phyloP scores from a whole-genome alignment of 805 yeast species.

The Tetrapisispora fleetii region DNA sequence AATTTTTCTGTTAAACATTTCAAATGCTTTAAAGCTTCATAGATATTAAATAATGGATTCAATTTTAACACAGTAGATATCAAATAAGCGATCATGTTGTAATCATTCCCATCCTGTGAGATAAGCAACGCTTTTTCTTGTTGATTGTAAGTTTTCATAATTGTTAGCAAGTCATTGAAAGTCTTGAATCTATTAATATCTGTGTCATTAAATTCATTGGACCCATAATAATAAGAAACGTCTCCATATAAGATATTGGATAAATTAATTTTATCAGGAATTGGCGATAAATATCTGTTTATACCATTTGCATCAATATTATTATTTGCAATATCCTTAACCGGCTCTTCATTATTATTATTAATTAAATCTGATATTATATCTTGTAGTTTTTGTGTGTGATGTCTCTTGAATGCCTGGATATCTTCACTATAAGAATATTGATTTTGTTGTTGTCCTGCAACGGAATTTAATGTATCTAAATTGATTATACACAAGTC shows the following conservation, averaged over 20 bases:
- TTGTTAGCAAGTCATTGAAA: conserved; percentile 23
- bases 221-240: conserved; percentile 4
- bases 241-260: conserved; percentile 5
- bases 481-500: conserved; percentile 31
- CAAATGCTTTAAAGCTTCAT: conserved; percentile 24
- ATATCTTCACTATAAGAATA: conserved; percentile 14
- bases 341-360: not conserved
- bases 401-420: conserved; percentile 11
- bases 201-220: conserved; percentile 9
- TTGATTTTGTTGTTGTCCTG: conserved; percentile 14
- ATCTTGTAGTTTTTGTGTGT: conserved; percentile 13
- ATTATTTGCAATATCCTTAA: not conserved
- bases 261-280: conserved; percentile 1
- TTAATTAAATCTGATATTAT: conserved; percentile 4
- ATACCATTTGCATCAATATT: not conserved
- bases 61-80: conserved; percentile 20
- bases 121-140: conserved; percentile 19
- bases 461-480: conserved; percentile 24
- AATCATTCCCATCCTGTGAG: conserved; percentile 22
- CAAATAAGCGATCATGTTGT: conserved; percentile 17
- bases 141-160: conserved; percentile 12
- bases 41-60: conserved; percentile 13
- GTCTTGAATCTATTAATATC: conserved; percentile 15
- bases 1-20: conserved; percentile 18
- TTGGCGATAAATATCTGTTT: conserved; percentile 1